Evolutionary conservation across 1,284 basidiomycete species (phyloP).

Genomic region (Caloboletus firmus): DNA sequence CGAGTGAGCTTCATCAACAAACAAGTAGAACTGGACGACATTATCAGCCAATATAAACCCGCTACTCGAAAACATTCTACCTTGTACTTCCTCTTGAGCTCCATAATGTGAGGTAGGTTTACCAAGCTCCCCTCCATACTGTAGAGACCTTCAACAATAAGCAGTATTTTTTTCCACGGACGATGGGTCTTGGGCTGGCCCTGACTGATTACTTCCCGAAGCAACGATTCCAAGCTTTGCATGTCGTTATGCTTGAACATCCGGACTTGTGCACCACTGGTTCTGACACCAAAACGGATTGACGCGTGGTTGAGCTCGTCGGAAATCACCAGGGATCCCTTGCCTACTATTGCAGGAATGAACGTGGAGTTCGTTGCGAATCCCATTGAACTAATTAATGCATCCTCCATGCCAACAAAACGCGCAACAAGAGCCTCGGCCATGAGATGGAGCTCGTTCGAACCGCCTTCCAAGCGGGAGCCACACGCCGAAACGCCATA

Average conservation of each 20-base stretch:
- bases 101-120: slow-evolving; percentile 81
- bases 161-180: slow-evolving; percentile 97
- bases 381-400: slow-evolving; percentile 93
- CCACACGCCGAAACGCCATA: slow-evolving; percentile 84
- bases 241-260: slow-evolving; percentile 99
- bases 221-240: slow-evolving; percentile 74
- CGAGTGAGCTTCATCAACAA: slow-evolving; percentile 97
- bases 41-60: slow-evolving; percentile 9
- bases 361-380: slow-evolving; percentile 98
- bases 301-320: slow-evolving; percentile 98
- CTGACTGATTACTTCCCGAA: slow-evolving; percentile 93
- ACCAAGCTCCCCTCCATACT: slow-evolving; percentile 97
- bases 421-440: slow-evolving; percentile 87
- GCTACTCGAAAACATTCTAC: slow-evolving; percentile 43
- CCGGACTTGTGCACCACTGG: slow-evolving; percentile 87
- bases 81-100: slow-evolving; percentile 96
- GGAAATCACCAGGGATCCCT: slow-evolving; percentile 94
- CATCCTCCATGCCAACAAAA: slow-evolving; percentile 88
- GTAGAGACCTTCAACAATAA: slow-evolving; percentile 95
- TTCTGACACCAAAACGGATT: slow-evolving; percentile 89
- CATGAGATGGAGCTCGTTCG: slow-evolving; percentile 80
- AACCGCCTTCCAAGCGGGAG: slow-evolving; percentile 79
- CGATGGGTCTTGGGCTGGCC: slow-evolving; percentile 97
- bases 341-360: slow-evolving; percentile 88
- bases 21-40: slow-evolving; percentile 84